Evolutionary conservation across 2,329 filamentous ascomycete species (phyloP).

Genomic region (Aureobasidium sp.): DNA sequence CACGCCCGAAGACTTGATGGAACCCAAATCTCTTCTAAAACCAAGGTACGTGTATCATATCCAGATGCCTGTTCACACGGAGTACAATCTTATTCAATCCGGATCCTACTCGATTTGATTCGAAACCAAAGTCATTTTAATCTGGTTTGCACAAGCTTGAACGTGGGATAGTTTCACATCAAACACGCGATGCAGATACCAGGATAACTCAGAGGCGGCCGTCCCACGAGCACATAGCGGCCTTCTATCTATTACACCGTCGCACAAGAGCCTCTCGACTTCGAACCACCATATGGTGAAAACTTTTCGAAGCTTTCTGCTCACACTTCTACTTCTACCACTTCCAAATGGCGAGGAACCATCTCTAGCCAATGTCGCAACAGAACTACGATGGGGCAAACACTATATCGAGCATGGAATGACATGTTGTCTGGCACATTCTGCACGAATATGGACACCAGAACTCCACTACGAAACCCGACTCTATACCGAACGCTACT

Average conservation of each 20-base stretch:
- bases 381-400: background rate
- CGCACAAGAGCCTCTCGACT: background rate
- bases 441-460: background rate
- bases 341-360: background rate
- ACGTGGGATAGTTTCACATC: background rate
- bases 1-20: too few species aligned
- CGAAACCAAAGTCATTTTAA: background rate
- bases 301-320: background rate
- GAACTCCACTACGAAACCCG: background rate
- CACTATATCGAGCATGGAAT: background rate
- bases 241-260: background rate
- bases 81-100: background rate
- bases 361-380: background rate
- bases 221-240: background rate
- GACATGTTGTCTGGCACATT: background rate
- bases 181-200: background rate
- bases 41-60: too few species aligned
- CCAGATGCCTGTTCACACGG: too few species aligned
- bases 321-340: background rate
- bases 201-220: background rate
- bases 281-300: background rate
- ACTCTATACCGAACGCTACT: background rate
- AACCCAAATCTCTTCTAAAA: too few species aligned
- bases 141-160: background rate
- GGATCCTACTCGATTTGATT: background rate